Evolutionary conservation across 2,329 filamentous ascomycete species (phyloP), one percentile per base, ranked within the genome.

Genomic region (Xylariaceae sp.): DNA sequence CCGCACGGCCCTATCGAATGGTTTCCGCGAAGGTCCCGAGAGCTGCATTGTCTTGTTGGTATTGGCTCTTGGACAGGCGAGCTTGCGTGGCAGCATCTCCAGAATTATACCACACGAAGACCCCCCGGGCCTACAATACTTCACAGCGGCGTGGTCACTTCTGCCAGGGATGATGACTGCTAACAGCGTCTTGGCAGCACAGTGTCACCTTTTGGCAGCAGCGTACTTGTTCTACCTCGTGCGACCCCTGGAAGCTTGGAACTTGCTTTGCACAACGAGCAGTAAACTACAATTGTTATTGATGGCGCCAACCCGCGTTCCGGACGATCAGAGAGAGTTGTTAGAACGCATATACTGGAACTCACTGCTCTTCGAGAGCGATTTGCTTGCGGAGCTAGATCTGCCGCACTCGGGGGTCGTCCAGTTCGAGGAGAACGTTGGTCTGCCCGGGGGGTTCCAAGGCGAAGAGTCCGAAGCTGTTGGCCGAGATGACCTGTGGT

Each of bases 291-390:
- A 94, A 66, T 76, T 94, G 19, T 76, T 92, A 30, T 78, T 92
- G 41, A 89, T 87, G 72, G 83, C 85, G 2, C 86, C 87, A 12
- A 85, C 81, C 57, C 80, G 87, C 50, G 80, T 92, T 0, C 86
- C 87, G 1, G 74, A 82, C 3, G 82, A 85, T 30, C 85, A 89
- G 66, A 80, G 84, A 63, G 88, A 92, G 67, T 71, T 92, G 29
- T 83, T 84, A 45, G 87, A 90, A 69, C 78, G 89, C 46, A 86
- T 92, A 13, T 94, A 90, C 72, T 94, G 89, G 89, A 92, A 94
- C 62, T 79, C 88, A 2, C 74, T 92, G 1, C 80, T 92, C 47
- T 89, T 90, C 55, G 88, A 92, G 70, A 91, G 84, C 65, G 88
- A 92, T 66, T 76, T 92, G 37, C 76, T 92, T 3, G 87, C 88